Evolutionary conservation across 2,329 filamentous ascomycete genomes (phyloP).

Genomic region (Fusarium guadeloupense): DNA sequence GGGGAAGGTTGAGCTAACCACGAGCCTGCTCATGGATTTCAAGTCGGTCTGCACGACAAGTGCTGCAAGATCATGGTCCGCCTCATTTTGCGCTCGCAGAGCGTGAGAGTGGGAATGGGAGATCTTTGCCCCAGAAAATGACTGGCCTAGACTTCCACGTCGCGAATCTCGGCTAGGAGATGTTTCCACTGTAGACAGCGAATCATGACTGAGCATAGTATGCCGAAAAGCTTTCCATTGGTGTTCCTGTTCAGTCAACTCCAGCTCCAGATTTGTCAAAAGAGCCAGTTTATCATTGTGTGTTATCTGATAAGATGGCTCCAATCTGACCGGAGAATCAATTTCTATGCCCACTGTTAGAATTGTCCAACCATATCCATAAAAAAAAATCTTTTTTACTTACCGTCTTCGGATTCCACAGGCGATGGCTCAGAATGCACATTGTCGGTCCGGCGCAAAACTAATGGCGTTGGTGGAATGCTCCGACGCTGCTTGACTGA

Average conservation of each 20-base stretch:
- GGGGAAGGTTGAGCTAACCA: conserved; percentile 26
- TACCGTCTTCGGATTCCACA: conserved; percentile 58
- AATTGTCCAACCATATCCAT: conserved; percentile 1
- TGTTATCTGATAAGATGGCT: conserved; percentile 39
- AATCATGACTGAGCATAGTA: conserved; percentile 59
- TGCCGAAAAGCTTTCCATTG: conserved; percentile 68
- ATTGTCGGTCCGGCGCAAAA: conserved; percentile 56
- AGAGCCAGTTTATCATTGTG: conserved; percentile 56
- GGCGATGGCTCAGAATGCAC: conserved; percentile 61
- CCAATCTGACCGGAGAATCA: conserved; percentile 2
- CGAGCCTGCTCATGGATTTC: conserved; percentile 17
- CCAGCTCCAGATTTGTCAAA: conserved; percentile 67
- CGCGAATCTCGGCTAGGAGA: conserved; percentile 38
- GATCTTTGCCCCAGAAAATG: conserved; percentile 7
- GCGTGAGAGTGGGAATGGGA: no score
- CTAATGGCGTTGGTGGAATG: conserved; percentile 65
- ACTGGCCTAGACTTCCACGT: conserved; percentile 28
- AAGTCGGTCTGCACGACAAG: conserved; percentile 27
- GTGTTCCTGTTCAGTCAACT: conserved; percentile 68
- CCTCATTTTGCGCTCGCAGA: conserved; percentile 24
- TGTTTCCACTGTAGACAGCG: conserved; percentile 57
- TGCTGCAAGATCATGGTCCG: conserved; percentile 27
- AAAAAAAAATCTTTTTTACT: conserved; percentile 2
- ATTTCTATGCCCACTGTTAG: conserved; percentile 17
- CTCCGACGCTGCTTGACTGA: conserved; percentile 59